Evolutionary conservation across 2,329 filamentous ascomycete genomes (phyloP).

Genomic region (Rhexocercosporidium sp.): DNA sequence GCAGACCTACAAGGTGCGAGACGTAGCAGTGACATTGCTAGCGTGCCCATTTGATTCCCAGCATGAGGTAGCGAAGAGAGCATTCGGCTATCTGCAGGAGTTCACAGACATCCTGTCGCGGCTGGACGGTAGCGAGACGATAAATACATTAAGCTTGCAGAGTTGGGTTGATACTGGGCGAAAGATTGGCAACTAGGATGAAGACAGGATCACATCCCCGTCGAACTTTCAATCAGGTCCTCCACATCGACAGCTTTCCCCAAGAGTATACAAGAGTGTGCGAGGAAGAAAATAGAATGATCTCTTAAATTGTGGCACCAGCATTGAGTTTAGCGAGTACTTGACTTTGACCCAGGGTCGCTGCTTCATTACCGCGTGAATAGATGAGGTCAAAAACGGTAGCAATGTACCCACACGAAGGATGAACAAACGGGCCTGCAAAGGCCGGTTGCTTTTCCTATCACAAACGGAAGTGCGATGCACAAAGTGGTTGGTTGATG

Average conservation of each 20-base stretch:
- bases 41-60: slow-evolving; percentile 43
- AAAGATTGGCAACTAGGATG: background rate
- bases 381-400: too few species aligned
- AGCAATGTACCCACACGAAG: too few species aligned
- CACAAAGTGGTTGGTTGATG: too few species aligned
- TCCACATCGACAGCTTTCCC: background rate
- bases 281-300: too few species aligned
- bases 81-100: slow-evolving; percentile 40
- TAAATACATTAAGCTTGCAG: slow-evolving; percentile 41
- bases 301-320: too few species aligned
- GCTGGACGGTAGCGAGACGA: slow-evolving; percentile 42
- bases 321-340: too few species aligned
- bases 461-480: too few species aligned
- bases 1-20: slow-evolving; percentile 44
- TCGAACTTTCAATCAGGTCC: background rate
- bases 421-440: too few species aligned
- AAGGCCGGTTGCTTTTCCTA: too few species aligned
- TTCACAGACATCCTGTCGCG: slow-evolving; percentile 40
- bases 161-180: slow-evolving; percentile 40
- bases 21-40: slow-evolving; percentile 44
- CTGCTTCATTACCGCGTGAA: too few species aligned
- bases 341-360: too few species aligned
- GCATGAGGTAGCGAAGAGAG: slow-evolving; percentile 35
- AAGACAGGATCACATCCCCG: background rate
- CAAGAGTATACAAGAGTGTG: background rate